Conservation (phyloP, 1,284 basidiomycete genomes). For the Singerocomus rubriflavus region DNA sequence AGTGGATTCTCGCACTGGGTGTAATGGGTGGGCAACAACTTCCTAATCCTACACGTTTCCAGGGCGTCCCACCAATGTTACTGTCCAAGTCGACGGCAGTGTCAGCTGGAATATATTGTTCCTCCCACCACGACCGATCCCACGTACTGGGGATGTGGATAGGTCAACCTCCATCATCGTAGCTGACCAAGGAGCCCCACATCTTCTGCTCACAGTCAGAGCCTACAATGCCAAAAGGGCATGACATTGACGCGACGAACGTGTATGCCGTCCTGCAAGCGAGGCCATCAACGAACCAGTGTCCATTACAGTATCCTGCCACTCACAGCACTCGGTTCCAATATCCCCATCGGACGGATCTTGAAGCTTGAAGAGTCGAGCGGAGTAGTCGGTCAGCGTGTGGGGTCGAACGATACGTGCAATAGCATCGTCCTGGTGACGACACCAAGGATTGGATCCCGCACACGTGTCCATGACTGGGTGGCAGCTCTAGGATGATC, state of each 20-base stretch:
- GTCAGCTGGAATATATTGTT: background rate
- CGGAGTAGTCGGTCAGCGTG: background rate
- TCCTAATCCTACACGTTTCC: background rate
- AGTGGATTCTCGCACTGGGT: conserved; percentile 2
- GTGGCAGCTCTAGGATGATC: conserved; percentile 20
- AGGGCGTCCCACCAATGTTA: conserved; percentile 1
- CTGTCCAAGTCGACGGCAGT: background rate
- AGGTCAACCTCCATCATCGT: background rate
- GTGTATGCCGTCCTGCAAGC: conserved; percentile 3
- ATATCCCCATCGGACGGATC: conserved; percentile 17
- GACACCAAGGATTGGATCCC: conserved; percentile 6
- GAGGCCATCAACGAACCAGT: conserved; percentile 8
- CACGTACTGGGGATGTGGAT: background rate
- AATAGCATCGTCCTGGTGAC: background rate
- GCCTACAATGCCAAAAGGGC: conserved; percentile 5
- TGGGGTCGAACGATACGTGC: background rate
- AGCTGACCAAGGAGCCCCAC: background rate
- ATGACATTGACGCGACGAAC: background rate
- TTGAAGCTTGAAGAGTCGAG: conserved; percentile 5
- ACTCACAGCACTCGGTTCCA: background rate
- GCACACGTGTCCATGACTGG: conserved; percentile 1
- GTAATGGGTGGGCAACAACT: background rate
- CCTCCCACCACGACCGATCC: background rate
- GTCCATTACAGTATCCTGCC: background rate
- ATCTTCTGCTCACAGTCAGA: background rate